Conservation (phyloP, 1,139 yeast genomes). For the Pichia inconspicua region DNA sequence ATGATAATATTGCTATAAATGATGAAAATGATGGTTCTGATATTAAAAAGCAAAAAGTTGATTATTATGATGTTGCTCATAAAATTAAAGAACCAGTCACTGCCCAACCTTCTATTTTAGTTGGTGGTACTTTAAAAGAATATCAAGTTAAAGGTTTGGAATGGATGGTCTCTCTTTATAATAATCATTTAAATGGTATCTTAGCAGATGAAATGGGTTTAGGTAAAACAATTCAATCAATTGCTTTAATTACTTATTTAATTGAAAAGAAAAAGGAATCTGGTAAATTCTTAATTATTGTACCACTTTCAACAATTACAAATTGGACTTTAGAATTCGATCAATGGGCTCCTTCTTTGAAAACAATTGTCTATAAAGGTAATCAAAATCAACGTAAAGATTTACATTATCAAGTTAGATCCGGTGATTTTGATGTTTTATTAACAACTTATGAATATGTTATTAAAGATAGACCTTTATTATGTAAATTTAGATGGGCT, state of each 20-base stretch:
- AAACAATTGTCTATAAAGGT: slow-evolving; percentile 67
- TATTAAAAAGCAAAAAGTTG: slow-evolving; percentile 54
- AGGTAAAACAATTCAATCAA: slow-evolving; percentile 82
- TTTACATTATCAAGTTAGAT: slow-evolving; percentile 52
- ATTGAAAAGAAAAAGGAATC: slow-evolving; percentile 58
- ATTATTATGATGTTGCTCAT: slow-evolving; percentile 77
- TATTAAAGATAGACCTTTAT: slow-evolving; percentile 62
- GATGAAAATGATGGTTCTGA: slow-evolving; percentile 33
- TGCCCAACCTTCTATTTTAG: slow-evolving; percentile 56
- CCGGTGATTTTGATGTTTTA: slow-evolving; percentile 67
- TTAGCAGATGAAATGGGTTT: slow-evolving; percentile 93
- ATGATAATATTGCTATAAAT: slow-evolving; percentile 7
- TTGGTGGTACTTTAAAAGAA: slow-evolving; percentile 88
- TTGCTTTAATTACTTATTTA: slow-evolving; percentile 66
- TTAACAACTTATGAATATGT: slow-evolving; percentile 76
- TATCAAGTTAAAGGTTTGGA: slow-evolving; percentile 90
- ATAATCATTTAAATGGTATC: slow-evolving; percentile 90
- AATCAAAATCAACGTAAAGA: slow-evolving; percentile 62
- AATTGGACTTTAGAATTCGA: slow-evolving; percentile 83
- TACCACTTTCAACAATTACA: slow-evolving; percentile 75
- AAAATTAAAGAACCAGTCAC: slow-evolving; percentile 58
- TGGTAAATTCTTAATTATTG: slow-evolving; percentile 74
- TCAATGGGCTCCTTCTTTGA: slow-evolving; percentile 76
- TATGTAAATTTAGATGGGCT: slow-evolving; percentile 66
- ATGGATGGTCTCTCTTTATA: slow-evolving; percentile 95